Percentiles rank a stretch among this genome's conserved stretches.
Conservation (phyloP, 2,329 filamentous ascomycete genomes). For the Phyllosticta capitalensis region DNA sequence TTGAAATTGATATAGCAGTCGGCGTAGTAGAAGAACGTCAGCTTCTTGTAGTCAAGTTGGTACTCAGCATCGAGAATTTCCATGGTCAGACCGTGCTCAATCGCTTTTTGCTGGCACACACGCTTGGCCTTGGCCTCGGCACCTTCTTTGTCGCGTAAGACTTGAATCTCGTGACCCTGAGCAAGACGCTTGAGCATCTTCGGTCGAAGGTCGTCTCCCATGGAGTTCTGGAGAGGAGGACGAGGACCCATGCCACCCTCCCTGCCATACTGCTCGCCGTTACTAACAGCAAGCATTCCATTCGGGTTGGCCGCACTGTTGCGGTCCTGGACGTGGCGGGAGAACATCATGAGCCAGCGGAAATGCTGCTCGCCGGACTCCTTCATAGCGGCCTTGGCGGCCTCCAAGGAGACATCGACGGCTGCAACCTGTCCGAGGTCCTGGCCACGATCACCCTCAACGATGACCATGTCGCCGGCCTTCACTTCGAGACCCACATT, state of each 20-base stretch:
- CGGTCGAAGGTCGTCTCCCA: constrained; percentile 65
- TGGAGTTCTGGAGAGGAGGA: constrained; percentile 36
- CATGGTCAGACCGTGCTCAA: constrained; percentile 91
- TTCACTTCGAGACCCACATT: constrained; percentile 87
- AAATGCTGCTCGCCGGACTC: constrained; percentile 93
- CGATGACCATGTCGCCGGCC: constrained; percentile 87
- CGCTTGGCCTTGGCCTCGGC: constrained; percentile 97
- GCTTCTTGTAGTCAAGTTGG: constrained; percentile 98
- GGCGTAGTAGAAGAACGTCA: constrained; percentile 98
- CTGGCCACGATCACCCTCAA: constrained; percentile 91
- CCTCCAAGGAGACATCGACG: constrained; percentile 78
- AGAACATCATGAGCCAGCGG: constrained; percentile 99
- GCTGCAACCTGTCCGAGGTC: constrained; percentile 89
- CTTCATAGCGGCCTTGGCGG: constrained; percentile 81
- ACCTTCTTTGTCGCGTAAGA: constrained; percentile 87
- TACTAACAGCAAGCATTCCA: constrained; percentile 55
- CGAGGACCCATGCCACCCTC: constrained; percentile 71
- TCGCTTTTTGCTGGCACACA: constrained; percentile 92
- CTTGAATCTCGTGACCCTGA: constrained; percentile 80
- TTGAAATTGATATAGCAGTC: constrained; percentile 99
- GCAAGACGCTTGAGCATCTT: constrained; percentile 96
- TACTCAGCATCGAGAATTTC: constrained; percentile 98
- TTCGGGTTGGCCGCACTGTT: constrained; percentile 39
- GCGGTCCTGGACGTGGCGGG: constrained; percentile 38
- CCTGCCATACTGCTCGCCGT: constrained; percentile 57